phyloP scores from a whole-genome alignment of 768 basidiomycete genomes.

The Suillus cothurnatus region DNA sequence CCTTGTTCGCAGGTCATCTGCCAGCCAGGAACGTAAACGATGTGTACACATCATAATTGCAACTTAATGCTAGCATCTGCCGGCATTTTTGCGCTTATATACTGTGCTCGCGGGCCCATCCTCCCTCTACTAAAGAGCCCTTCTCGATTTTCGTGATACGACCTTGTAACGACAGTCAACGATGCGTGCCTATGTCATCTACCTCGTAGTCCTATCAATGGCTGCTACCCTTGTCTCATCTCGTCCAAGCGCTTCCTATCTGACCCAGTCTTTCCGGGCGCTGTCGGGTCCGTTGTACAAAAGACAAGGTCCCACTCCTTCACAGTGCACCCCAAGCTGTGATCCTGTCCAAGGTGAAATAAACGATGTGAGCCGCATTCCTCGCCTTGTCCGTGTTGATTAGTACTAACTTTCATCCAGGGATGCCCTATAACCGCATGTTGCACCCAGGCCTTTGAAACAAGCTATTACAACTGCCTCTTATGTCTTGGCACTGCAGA shows the following conservation, averaged over 20 bases:
- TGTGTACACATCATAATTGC: no score
- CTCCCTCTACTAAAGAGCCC: not conserved
- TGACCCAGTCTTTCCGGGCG: constrained; percentile 5
- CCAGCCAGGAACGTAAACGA: no score
- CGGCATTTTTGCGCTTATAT: no score
- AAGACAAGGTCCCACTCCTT: constrained; percentile 22
- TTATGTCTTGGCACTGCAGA: constrained; percentile 36
- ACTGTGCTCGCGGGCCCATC: no score
- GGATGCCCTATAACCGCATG: constrained; percentile 36
- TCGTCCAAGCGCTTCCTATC: constrained; percentile 9
- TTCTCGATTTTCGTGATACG: not conserved
- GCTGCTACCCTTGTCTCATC: constrained; percentile 8
- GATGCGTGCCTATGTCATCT: constrained; percentile 18
- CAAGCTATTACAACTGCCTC: constrained; percentile 44
- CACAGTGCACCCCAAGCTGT: constrained; percentile 27
- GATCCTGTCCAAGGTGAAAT: constrained; percentile 24
- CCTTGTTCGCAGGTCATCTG: no score
- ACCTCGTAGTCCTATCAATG: constrained; percentile 9
- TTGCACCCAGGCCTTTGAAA: constrained; percentile 43
- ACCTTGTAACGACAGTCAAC: constrained; percentile 2
- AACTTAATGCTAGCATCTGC: no score
- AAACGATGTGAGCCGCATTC: constrained; percentile 19
- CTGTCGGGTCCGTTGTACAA: constrained; percentile 10
- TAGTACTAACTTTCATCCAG: constrained; percentile 16
- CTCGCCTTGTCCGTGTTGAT: constrained; percentile 8